Conservation (phyloP, 306 rosid genomes). For the Ormosia emarginata region DNA sequence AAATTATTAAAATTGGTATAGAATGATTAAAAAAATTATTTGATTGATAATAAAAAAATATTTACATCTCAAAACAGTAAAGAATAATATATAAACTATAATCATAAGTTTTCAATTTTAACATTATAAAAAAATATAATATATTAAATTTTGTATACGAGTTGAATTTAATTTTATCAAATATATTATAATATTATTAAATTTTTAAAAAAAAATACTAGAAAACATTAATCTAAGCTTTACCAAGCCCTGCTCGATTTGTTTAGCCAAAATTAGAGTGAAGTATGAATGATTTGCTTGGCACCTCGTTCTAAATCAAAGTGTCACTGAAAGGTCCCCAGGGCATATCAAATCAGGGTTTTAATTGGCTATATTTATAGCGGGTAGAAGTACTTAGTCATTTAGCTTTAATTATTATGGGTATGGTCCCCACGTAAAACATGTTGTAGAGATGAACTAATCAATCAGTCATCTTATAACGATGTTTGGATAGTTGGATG, state of each 20-base stretch:
- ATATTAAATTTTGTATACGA: too few species aligned
- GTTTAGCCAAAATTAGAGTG: background rate
- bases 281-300: slow-evolving; percentile 29
- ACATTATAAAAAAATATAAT: too few species aligned
- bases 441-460: slow-evolving; percentile 1
- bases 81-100: too few species aligned
- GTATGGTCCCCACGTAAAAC: slow-evolving; percentile 18
- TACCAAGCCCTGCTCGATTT: background rate
- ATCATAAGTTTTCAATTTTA: too few species aligned
- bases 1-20: too few species aligned
- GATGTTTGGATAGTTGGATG: background rate
- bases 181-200: too few species aligned
- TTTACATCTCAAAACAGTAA: too few species aligned
- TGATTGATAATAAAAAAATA: too few species aligned
- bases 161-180: too few species aligned
- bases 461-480: background rate
- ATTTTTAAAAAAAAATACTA: too few species aligned
- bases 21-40: too few species aligned
- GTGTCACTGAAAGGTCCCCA: slow-evolving; percentile 32
- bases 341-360: slow-evolving; percentile 33
- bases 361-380: slow-evolving; percentile 12
- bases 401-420: slow-evolving; percentile 5
- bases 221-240: too few species aligned
- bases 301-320: slow-evolving; percentile 30
- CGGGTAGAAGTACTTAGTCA: slow-evolving; percentile 12